Percentiles rank a stretch among this genome's conserved stretches.
Conservation (phyloP, 2,329 filamentous ascomycete genomes). For the Botryotinia convoluta region DNA sequence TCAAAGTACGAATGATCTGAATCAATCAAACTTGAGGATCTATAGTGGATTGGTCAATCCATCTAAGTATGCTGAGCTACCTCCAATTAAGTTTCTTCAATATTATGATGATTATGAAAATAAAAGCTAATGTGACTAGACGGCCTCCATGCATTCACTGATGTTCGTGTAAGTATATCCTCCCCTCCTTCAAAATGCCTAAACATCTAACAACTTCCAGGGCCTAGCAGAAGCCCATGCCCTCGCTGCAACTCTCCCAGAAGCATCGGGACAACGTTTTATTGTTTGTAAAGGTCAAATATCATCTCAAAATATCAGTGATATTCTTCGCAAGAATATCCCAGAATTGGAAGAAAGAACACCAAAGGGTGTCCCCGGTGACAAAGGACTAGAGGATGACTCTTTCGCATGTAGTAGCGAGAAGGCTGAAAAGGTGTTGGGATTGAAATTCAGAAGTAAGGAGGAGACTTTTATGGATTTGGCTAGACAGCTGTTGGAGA, state of each 20-base stretch:
- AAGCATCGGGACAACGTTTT: conserved; percentile 59
- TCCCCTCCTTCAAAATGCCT: neutral
- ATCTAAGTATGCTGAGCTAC: conserved; percentile 51
- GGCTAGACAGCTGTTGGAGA: conserved; percentile 30
- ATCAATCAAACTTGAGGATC: conserved; percentile 65
- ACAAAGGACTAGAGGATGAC: conserved; percentile 17
- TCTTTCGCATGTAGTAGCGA: conserved; percentile 25
- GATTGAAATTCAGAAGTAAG: conserved; percentile 23
- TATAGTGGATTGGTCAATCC: conserved; percentile 50
- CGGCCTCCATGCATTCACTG: conserved; percentile 52
- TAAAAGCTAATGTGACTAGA: neutral
- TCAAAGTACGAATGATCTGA: conserved; percentile 57
- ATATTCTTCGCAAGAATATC: conserved; percentile 52
- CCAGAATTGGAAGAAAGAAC: conserved; percentile 49
- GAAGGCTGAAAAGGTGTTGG: conserved; percentile 24
- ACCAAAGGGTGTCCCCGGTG: conserved; percentile 42
- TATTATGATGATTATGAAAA: neutral
- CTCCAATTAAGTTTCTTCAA: conserved; percentile 30
- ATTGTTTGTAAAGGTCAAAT: conserved; percentile 59
- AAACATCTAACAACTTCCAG: conserved; percentile 39
- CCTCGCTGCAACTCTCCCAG: conserved; percentile 52
- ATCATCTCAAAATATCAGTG: conserved; percentile 55
- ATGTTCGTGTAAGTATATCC: conserved; percentile 27
- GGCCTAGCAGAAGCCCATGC: conserved; percentile 63
- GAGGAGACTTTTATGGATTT: conserved; percentile 34